Evolutionary conservation across 2,329 filamentous ascomycete species (phyloP), one percentile per base, ranked within the genome.

Genomic region (Clathrospora elynae): DNA sequence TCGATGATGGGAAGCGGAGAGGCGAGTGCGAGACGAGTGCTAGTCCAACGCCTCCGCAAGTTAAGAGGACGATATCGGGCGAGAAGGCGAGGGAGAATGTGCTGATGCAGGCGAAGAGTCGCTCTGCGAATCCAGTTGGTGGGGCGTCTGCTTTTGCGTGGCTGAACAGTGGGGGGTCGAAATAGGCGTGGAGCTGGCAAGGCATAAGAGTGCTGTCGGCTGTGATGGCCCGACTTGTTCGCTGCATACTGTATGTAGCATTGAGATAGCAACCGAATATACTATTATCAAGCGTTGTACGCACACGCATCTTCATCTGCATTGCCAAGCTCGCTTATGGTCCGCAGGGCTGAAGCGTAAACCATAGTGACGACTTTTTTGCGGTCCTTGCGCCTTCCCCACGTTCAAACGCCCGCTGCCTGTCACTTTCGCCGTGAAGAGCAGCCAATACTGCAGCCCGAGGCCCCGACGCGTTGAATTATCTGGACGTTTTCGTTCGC

Each of bases 141-240:
- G 88, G 88, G n/a, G 92, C 88, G 10, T 93, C 89, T 45, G 92
- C 92, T 2, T 97, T 97, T 73, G 86, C 88, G 9, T 97, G 91
- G 91, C 85, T 96, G 76, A 92, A 87, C 35, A 59, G 52, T 34
- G 53, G 59, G 14, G 58, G 60, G 17, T 49, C 57, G 1, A 68
- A 61, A 42, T 70, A 47, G 52, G 28, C 6, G 12, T 22, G 16
- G 16, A 20, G 25, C 11, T 31, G 16, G 13, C 18, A n/a, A n/a
- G n/a, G n/a, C n/a, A n/a, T n/a, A n/a, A n/a, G n/a, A n/a, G n/a
- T n/a, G n/a, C n/a, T n/a, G n/a, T n/a, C n/a, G n/a, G n/a, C n/a
- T n/a, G n/a, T n/a, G n/a, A n/a, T n/a, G n/a, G n/a, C n/a, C n/a
- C n/a, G n/a, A n/a, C n/a, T n/a, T n/a, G n/a, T n/a, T n/a, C n/a